These are phyloP conservation scores for Phytophthora citricola DNA, from an alignment of 352 stramenopile genomes.

Conservation along the genomic window DNA sequence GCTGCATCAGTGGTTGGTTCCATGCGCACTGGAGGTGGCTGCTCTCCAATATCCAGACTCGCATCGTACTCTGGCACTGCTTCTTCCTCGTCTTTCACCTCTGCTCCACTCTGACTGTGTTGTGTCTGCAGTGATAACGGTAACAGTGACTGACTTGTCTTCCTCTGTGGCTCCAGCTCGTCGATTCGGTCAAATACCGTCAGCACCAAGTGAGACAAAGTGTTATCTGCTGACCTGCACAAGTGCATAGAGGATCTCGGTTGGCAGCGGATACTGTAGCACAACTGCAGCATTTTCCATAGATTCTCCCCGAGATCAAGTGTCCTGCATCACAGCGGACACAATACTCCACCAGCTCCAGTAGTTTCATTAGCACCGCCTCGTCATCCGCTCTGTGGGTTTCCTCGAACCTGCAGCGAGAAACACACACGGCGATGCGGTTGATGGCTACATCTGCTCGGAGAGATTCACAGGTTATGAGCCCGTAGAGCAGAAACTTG, in stretches of 20 bases:
- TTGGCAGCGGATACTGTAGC: constrained; percentile 96
- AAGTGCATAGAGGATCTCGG: constrained; percentile 91
- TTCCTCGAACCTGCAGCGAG: constrained; percentile 96
- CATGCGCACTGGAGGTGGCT: neutral
- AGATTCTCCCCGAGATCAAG: constrained; percentile 93
- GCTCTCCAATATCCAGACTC: constrained; percentile 34
- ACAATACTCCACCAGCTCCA: constrained; percentile 96
- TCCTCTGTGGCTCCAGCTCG: constrained; percentile 57
- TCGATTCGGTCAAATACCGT: constrained; percentile 95
- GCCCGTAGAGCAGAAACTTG: constrained; percentile 99
- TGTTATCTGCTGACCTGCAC: constrained; percentile 94
- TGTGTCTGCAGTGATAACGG: constrained; percentile 8
- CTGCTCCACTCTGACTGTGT: constrained; percentile 1
- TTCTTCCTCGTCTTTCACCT: constrained; percentile 13
- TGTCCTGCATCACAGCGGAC: constrained; percentile 92
- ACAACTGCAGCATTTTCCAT: constrained; percentile 96
- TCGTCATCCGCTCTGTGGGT: constrained; percentile 93
- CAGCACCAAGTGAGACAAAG: constrained; percentile 96
- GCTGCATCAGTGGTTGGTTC: constrained; percentile 15
- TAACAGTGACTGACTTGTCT: constrained; percentile 12
- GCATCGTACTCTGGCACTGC: constrained; percentile 27
- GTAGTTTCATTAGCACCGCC: constrained; percentile 94
- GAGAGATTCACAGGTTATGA: constrained; percentile 92
- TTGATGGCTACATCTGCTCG: constrained; percentile 93
- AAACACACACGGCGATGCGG: constrained; percentile 93